Conservation (phyloP, 139 green algal genomes). For the Raphidocelis subcapitata region DNA sequence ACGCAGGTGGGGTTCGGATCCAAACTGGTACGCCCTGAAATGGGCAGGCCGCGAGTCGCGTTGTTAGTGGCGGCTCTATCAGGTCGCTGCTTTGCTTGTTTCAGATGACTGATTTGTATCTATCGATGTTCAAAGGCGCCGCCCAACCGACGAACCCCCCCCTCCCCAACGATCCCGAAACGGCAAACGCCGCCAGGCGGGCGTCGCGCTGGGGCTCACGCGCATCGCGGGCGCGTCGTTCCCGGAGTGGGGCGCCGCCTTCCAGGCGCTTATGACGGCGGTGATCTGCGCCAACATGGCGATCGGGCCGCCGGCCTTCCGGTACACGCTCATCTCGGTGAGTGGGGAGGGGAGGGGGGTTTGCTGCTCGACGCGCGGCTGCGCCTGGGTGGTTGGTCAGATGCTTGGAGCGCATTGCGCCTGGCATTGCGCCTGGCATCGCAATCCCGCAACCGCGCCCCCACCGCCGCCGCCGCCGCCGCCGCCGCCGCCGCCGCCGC, state of each 20-base stretch:
- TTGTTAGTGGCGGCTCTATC: background rate
- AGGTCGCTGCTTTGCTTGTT: background rate
- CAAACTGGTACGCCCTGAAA: background rate
- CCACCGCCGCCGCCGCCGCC: too few species aligned
- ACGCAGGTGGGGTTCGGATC: constrained; percentile 66
- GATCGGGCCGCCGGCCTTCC: constrained; percentile 78
- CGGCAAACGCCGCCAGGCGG: constrained; percentile 30
- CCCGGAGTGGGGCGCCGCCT: constrained; percentile 73
- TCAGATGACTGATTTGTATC: too few species aligned
- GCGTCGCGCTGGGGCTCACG: constrained; percentile 84
- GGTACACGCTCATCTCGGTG: constrained; percentile 45
- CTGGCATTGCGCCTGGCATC: too few species aligned
- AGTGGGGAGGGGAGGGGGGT: too few species aligned
- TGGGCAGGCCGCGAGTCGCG: background rate
- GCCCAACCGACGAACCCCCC: background rate
- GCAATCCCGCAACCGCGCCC: too few species aligned
- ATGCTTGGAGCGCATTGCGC: too few species aligned
- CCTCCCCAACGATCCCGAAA: background rate
- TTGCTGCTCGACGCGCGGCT: too few species aligned
- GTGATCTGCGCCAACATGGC: constrained; percentile 86
- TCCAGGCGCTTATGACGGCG: constrained; percentile 75
- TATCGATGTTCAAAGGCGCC: background rate
- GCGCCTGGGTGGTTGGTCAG: too few species aligned
- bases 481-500: too few species aligned
- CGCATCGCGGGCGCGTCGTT: constrained; percentile 66